These are phyloP conservation scores for Cardamine chenopodiifolia DNA, from an alignment of 345 rosid species.

Conservation along the genomic window DNA sequence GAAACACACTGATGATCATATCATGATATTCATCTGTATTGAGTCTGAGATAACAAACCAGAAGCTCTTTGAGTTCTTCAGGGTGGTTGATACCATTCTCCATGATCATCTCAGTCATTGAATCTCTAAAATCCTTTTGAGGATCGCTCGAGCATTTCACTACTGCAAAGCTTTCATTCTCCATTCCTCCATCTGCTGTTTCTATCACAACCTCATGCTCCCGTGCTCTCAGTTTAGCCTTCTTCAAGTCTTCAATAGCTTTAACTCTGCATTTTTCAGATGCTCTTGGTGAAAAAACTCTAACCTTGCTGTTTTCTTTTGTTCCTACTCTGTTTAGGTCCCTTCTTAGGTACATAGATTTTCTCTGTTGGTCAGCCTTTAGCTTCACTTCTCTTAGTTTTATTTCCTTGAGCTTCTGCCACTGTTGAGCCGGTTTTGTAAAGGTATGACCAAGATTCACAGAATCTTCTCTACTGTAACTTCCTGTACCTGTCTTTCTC, in stretches of 20 bases:
- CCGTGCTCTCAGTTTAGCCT: slow-evolving; percentile 52
- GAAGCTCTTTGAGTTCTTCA: slow-evolving; percentile 78
- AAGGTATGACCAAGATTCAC: slow-evolving; percentile 26
- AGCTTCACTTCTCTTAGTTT: slow-evolving; percentile 53
- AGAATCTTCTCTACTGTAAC: slow-evolving; percentile 41
- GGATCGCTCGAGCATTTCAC: slow-evolving; percentile 80
- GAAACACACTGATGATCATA: slow-evolving; percentile 85
- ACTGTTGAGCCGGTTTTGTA: slow-evolving; percentile 36
- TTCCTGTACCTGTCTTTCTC: slow-evolving; percentile 38
- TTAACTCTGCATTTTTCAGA: slow-evolving; percentile 63
- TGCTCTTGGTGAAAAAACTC: slow-evolving; percentile 62
- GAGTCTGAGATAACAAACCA: slow-evolving; percentile 80
- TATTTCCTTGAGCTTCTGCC: slow-evolving; percentile 51
- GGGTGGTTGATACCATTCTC: slow-evolving; percentile 62
- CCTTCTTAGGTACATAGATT: slow-evolving; percentile 61
- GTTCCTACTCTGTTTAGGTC: slow-evolving; percentile 52
- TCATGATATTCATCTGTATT: slow-evolving; percentile 73
- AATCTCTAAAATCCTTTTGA: slow-evolving; percentile 76
- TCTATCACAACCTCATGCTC: slow-evolving; percentile 34
- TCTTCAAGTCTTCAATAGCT: slow-evolving; percentile 68
- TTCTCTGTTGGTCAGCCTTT: slow-evolving; percentile 64
- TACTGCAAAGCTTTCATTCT: slow-evolving; percentile 66
- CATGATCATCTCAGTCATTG: slow-evolving; percentile 87
- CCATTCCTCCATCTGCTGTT: slow-evolving; percentile 36
- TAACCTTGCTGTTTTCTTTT: slow-evolving; percentile 55